These are phyloP conservation scores for Passiflora organensis DNA, from an alignment of 345 rosid genomes.

Conservation along the genomic window DNA sequence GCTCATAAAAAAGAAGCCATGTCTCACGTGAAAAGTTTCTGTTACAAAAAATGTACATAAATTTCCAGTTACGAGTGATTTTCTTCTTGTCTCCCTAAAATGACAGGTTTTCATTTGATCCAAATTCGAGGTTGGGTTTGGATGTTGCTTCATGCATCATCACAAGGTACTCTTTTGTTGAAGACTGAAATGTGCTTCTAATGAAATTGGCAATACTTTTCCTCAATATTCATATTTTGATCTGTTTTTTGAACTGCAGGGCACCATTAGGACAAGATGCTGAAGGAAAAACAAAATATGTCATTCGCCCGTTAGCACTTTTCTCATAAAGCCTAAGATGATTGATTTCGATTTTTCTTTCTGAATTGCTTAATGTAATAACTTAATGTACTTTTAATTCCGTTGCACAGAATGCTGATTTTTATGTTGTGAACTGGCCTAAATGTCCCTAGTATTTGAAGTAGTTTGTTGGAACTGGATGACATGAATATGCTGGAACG, in stretches of 20 bases:
- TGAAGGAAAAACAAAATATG: slow-evolving; percentile 90
- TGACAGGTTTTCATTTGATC: slow-evolving; percentile 86
- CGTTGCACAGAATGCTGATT: not conserved
- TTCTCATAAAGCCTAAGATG: not conserved
- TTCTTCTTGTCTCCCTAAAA: slow-evolving; percentile 19
- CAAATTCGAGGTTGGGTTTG: slow-evolving; percentile 67
- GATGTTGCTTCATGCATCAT: slow-evolving; percentile 86
- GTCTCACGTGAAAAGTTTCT: slow-evolving; percentile 9
- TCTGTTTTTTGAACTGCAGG: slow-evolving; percentile 38
- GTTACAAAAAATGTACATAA: too few species aligned
- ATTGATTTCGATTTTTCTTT: not conserved
- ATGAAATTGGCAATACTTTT: not conserved
- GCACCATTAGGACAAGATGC: slow-evolving; percentile 71
- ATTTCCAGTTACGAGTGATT: slow-evolving; percentile 11
- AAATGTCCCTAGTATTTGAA: not conserved
- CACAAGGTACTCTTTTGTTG: slow-evolving; percentile 50
- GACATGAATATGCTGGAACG: too few species aligned
- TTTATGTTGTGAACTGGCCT: not conserved
- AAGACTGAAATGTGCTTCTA: not conserved
- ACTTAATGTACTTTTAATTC: not conserved
- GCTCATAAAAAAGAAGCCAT: slow-evolving; percentile 11
- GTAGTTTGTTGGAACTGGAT: too few species aligned
- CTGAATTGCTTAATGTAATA: not conserved
- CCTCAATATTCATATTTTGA: slow-evolving; percentile 2
- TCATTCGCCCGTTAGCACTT: slow-evolving; percentile 78